A percentile compares a stretch with the other conserved stretches of the same genome.
Evolutionary conservation across 768 basidiomycete genomes (phyloP).

Genomic region (Tricholoma sp.): DNA sequence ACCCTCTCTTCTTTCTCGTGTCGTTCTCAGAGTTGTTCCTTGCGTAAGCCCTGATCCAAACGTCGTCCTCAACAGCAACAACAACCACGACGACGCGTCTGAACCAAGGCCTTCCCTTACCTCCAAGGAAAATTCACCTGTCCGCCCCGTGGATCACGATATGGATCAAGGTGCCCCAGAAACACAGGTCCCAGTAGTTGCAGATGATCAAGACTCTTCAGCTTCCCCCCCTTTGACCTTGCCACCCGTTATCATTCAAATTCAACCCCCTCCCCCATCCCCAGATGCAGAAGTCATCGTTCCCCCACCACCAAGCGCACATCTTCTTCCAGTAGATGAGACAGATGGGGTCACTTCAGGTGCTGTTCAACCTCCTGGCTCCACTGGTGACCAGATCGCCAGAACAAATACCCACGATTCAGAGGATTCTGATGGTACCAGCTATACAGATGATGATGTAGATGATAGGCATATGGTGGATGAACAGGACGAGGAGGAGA

Average conservation of each 20-base stretch:
- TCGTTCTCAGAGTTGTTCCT: conserved; percentile 31
- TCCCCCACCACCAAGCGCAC: conserved; percentile 26
- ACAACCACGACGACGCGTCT: conserved; percentile 7
- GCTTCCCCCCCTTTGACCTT: conserved; percentile 11
- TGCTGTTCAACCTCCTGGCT: conserved; percentile 87
- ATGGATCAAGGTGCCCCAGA: conserved; percentile 12
- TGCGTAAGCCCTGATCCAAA: conserved; percentile 25
- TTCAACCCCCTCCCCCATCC: conserved; percentile 21
- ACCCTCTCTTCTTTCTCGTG: conserved; percentile 26
- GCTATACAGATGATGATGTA: conserved; percentile 64
- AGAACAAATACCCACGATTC: conserved; percentile 35
- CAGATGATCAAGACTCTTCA: conserved; percentile 4
- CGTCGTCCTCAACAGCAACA: conserved; percentile 10
- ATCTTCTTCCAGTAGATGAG: conserved; percentile 54
- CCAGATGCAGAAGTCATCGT: conserved; percentile 29
- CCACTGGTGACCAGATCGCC: conserved; percentile 46
- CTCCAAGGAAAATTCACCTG: conserved; percentile 2
- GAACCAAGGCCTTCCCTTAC: conserved; percentile 6
- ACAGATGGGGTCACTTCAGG: conserved; percentile 85
- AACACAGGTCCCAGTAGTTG: conserved; percentile 7
- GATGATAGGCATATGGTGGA: conserved; percentile 45
- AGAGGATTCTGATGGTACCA: conserved; percentile 58
- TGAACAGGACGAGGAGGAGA: conserved; percentile 85
- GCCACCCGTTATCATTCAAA: conserved; percentile 13
- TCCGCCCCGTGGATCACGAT: conserved; percentile 4